A percentile compares a stretch with the other conserved stretches of the same genome.
Evolutionary conservation across 2,329 filamentous ascomycete genomes (phyloP).

Genomic region (Claviceps citrina): DNA sequence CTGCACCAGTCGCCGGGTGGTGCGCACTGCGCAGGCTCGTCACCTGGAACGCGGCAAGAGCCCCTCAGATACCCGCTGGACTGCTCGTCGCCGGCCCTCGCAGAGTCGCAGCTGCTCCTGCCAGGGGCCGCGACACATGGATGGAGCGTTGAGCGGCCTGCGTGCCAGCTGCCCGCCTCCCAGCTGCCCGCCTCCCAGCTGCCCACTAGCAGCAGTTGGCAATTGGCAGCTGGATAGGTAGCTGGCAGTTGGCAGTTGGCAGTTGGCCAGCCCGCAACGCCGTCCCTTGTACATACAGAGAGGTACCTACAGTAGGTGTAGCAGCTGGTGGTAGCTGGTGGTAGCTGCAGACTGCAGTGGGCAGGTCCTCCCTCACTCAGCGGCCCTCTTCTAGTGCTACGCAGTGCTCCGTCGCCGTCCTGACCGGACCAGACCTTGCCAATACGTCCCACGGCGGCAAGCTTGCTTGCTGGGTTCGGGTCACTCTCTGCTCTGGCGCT

Average conservation of each 20-base stretch:
- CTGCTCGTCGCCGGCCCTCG: background rate
- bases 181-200: too few relatives aligned
- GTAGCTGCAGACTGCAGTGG: too few relatives aligned
- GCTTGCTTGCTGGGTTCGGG: constrained; percentile 4
- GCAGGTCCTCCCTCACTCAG: background rate
- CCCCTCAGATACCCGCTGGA: background rate
- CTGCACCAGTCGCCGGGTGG: constrained; percentile 2
- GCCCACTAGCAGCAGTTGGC: too few relatives aligned
- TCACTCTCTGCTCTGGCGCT: constrained; percentile 7
- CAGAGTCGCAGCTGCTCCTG: constrained; percentile 2
- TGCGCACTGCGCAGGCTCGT: too few relatives aligned
- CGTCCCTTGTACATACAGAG: too few relatives aligned
- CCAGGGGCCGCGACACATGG: constrained; percentile 2
- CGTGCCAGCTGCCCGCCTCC: background rate
- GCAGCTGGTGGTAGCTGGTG: too few relatives aligned
- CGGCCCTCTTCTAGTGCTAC: background rate
- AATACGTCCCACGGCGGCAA: background rate
- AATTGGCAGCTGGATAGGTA: too few relatives aligned
- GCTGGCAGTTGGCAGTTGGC: too few relatives aligned
- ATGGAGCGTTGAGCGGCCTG: background rate
- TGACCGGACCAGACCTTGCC: background rate
- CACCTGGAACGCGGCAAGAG: background rate
- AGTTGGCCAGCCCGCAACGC: too few relatives aligned
- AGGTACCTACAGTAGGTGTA: background rate
- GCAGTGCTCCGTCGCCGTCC: constrained; percentile 1